Conservation (phyloP, 192 early-diverging fungal species). For the Coemansia aciculifera region DNA sequence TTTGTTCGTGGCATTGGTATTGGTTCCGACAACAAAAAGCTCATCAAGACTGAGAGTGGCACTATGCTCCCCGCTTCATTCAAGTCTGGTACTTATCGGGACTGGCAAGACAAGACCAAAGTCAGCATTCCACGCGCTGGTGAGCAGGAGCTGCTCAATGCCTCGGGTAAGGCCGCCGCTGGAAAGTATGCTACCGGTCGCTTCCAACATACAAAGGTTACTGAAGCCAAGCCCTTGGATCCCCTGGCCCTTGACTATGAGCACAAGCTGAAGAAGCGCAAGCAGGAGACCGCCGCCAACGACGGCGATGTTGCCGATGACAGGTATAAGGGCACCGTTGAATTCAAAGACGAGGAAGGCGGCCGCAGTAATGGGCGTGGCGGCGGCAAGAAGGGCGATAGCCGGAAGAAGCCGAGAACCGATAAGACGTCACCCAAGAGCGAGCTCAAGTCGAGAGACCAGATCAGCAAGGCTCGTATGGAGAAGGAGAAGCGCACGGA, state of each 20-base stretch:
- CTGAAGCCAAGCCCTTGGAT: constrained; percentile 71
- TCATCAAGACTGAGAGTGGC: constrained; percentile 89
- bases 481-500: constrained; percentile 71
- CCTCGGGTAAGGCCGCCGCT: constrained; percentile 36
- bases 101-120: constrained; percentile 91
- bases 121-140: constrained; percentile 78
- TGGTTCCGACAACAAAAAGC: constrained; percentile 94
- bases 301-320: constrained; percentile 19
- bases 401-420: neutral
- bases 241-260: constrained; percentile 65
- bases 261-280: constrained; percentile 63
- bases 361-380: constrained; percentile 18
- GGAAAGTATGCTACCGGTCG: constrained; percentile 54
- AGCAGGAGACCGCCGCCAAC: constrained; percentile 47
- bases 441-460: constrained; percentile 77
- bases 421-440: constrained; percentile 49
- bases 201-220: constrained; percentile 79
- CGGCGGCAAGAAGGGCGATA: constrained; percentile 40
- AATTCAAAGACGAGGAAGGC: constrained; percentile 41
- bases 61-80: constrained; percentile 85
- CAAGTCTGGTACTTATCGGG: constrained; percentile 82
- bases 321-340: constrained; percentile 50
- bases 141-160: constrained; percentile 72
- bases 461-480: constrained; percentile 77
- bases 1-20: constrained; percentile 82